Evolutionary conservation across 2,329 filamentous ascomycete species (phyloP).

Genomic region (Helotiales sp.): DNA sequence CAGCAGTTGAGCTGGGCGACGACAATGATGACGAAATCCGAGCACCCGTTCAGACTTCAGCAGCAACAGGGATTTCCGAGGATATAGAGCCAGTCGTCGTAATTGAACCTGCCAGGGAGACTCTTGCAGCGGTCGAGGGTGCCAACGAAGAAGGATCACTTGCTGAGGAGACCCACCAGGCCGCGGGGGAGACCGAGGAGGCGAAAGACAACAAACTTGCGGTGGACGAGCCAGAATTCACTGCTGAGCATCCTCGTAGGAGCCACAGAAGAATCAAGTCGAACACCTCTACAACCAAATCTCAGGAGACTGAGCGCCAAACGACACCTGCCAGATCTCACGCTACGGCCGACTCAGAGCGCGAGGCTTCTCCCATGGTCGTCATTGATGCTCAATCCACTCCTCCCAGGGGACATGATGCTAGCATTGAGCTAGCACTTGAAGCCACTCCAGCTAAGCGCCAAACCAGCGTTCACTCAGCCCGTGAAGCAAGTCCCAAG

Average conservation of each 20-base stretch:
- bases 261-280: constrained; percentile 21
- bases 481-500: constrained; percentile 15
- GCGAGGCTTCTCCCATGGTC: constrained; percentile 20
- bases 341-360: background rate
- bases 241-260: constrained; percentile 16
- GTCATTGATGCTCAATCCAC: constrained; percentile 23
- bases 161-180: background rate
- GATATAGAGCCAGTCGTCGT: background rate
- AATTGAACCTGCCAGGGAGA: no score
- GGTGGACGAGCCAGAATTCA: constrained; percentile 4
- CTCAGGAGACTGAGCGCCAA: constrained; percentile 15
- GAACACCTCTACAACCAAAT: constrained; percentile 4
- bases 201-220: background rate
- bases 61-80: background rate
- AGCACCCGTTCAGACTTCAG: no score
- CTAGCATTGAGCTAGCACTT: constrained; percentile 32
- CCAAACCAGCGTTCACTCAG: constrained; percentile 33
- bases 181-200: no score
- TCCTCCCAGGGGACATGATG: constrained; percentile 30
- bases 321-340: constrained; percentile 12
- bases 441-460: no score
- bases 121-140: no score
- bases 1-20: background rate
- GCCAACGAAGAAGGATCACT: background rate
- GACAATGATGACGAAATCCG: no score